A percentile compares a stretch with the other conserved stretches of the same genome.
Conservation (phyloP, 75 land plant species). For the Pinus taeda region DNA sequence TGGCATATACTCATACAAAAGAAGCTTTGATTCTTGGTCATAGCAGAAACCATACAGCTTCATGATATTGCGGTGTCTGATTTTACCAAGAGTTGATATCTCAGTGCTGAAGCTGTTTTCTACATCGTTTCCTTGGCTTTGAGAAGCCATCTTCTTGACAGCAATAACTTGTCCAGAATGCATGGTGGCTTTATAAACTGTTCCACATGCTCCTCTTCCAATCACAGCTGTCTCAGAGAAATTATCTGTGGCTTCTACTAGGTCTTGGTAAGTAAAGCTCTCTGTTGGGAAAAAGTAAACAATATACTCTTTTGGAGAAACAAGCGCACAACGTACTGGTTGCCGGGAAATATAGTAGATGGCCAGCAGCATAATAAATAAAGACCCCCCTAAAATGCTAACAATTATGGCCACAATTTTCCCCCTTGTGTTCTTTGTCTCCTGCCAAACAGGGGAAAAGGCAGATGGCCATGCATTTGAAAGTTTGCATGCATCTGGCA, state of each 20-base stretch:
- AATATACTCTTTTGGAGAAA: slow-evolving; percentile 44
- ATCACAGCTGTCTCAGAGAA: slow-evolving; percentile 60
- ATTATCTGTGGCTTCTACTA: slow-evolving; percentile 74
- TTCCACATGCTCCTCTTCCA: slow-evolving; percentile 89
- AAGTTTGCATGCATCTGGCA: slow-evolving; percentile 22
- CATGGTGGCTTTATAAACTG: slow-evolving; percentile 81
- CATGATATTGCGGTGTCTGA: slow-evolving; percentile 79
- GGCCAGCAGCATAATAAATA: slow-evolving; percentile 47
- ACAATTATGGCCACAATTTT: slow-evolving; percentile 50
- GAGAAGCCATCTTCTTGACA: slow-evolving; percentile 67
- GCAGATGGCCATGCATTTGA: not conserved
- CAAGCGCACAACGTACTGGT: slow-evolving; percentile 21
- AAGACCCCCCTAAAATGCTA: slow-evolving; percentile 50
- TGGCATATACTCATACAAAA: slow-evolving; percentile 83
- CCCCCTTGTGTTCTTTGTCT: slow-evolving; percentile 16
- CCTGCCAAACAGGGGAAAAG: slow-evolving; percentile 12
- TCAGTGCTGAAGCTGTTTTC: slow-evolving; percentile 72
- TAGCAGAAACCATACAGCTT: slow-evolving; percentile 80
- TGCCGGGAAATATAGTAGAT: slow-evolving; percentile 53
- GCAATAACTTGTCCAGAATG: slow-evolving; percentile 59
- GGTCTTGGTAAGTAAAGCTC: slow-evolving; percentile 59
- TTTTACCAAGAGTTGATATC: slow-evolving; percentile 69
- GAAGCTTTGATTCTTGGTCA: slow-evolving; percentile 62
- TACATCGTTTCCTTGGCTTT: slow-evolving; percentile 58
- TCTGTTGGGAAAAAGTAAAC: slow-evolving; percentile 49